Base-by-base conservation (phyloP, 148 eudicot genomes). In the Silene uniflora region DNA sequence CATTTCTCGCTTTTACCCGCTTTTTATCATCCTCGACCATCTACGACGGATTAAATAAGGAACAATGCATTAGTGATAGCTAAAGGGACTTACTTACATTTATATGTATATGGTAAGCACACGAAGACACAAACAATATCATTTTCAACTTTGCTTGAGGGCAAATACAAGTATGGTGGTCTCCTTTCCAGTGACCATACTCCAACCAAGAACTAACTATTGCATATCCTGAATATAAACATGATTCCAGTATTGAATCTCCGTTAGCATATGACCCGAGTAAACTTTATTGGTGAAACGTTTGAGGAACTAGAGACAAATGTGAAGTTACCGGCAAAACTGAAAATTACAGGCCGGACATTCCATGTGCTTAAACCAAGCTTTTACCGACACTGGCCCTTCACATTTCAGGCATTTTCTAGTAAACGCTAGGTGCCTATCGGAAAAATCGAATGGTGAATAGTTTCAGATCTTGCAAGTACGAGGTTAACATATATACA, bases 261-360 rank as follows among this genome's bases (percentile, higher is more conserved):
- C 55, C 16, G 2, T 49, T 49, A 11, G 0, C 5, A 1, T 1
- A 11, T 52, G 55, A 12, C 3, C 55, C 1, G 55, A 12, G 55
- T 49, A 49, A 52, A 13, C 10, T 14, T 55, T 16, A 17, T 12
- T 2, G n/a, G 23, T 9, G 25, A 54, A 69, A 12, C 2, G 23
- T 46, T 13, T 21, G 4, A 63, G 6, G 19, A n/a, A 16, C 7
- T 0, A 13, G 23, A 47, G 10, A 42, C 67, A 19, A 67, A 5
- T 59, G 24, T 44, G 21, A 11, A 29, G 23, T 24, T 32, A 80
- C 82, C 67, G 23, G 71, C 78, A 80, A 39, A 80, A 80, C 6
- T 80, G 78, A 42, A 16, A 54, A 21, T 63, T 22, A n/a, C 82
- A 80, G 24, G 12, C 7, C 0, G 27, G 2, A 39, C 82, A 80